Base-by-base conservation (phyloP, 2,329 filamentous ascomycete genomes). In the Sphaerulina musiva region DNA sequence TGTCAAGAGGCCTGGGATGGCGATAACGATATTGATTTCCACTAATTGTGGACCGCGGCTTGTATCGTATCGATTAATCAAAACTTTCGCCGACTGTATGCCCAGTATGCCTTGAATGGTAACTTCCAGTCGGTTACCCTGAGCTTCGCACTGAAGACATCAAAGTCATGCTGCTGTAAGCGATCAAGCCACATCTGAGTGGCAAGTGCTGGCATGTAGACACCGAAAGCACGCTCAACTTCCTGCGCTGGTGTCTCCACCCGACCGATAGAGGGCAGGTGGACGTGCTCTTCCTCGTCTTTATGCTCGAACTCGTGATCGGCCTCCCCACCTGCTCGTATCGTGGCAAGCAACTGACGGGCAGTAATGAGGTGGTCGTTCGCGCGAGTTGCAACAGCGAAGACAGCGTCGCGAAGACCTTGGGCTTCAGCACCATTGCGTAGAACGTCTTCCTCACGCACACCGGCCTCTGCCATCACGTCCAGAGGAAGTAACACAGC, bases 361-460 rank as follows among this genome's bases (percentile, higher is more conserved):
- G 87, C 92, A 0, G 92, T 97, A 62, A 96, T 95, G 34, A 98
- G 76, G 71, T 98, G 93, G 69, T 98, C 93, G 66, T 95, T 95
- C 6, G 93, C 93, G 38, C 92, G 82, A 0, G 93, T 98, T 0
- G 93, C 93, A 11, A 98, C 89, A 3, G 83, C 80, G 71, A 97
- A 98, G 0, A 97, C 83, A 3, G 91, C 92, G 70, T 98, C 92
- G 57, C 87, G 84, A 14, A 97, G 77, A 0, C 91, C 91, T 0
- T 82, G 77, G 0, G 92, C 92, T n/a, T 81, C 74, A 0, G 86
- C 83, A 0, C 91, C 92, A 41, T 84, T 78, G 7, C 92, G 81
- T 56, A 95, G 87, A 0, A 98, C 85, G 42, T 95, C 88, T 68
- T 98, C 93, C 69, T 97, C 92, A 49, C 83, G 83, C 0, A 97